Evolutionary conservation across 257 asterid species (phyloP), one percentile per base, ranked within the genome.

Genomic region (Plectranthus barbatus): DNA sequence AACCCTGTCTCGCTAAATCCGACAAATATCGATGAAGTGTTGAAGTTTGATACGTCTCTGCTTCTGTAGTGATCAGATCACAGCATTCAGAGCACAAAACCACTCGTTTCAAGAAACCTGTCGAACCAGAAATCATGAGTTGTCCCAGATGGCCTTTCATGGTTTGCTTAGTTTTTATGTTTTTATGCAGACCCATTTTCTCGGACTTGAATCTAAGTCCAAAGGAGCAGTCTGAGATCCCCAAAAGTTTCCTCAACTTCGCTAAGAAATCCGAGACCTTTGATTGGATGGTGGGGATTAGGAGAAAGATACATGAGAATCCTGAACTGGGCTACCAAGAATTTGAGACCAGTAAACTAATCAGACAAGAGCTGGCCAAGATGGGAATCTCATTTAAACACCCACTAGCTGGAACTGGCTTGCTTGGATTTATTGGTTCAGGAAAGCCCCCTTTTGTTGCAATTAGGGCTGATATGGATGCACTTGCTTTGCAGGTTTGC

Each of bases 391-490:
- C 72, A 2, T 93, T 81, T 64, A 87, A 82, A 66, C 66, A 83
- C 66, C 97, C 97, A 21, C 46, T 87, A 74, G 96, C 99, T 19
- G 84, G 76, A 68, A 93, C 97, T 67, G 99, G 97, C 67, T 76
- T 93, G 33, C 67, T 86, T 64, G 97, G 88, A 15, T 89, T 69
- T 21, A 48, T 93, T 49, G 96, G 99, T 53, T 77, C 96, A 1
- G 99, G 97, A 3, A 63, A 85, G 24, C 87, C 96, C 62, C 99
- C 99, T 9, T n/a, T n/a, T n/a, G n/a, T n/a, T n/a, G n/a, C n/a
- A n/a, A n/a, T n/a, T n/a, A n/a, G n/a, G n/a, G n/a, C 99, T 1
- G 99, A 93, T 73, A 90, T 93, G 99, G 99, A 90, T 80, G 99
- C 99, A 5, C 94, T 93, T 45, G 37, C 96, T 18, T 14, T 93